Evolutionary conservation across 1,284 basidiomycete species (phyloP).

Genomic region (Peniophora sp.): DNA sequence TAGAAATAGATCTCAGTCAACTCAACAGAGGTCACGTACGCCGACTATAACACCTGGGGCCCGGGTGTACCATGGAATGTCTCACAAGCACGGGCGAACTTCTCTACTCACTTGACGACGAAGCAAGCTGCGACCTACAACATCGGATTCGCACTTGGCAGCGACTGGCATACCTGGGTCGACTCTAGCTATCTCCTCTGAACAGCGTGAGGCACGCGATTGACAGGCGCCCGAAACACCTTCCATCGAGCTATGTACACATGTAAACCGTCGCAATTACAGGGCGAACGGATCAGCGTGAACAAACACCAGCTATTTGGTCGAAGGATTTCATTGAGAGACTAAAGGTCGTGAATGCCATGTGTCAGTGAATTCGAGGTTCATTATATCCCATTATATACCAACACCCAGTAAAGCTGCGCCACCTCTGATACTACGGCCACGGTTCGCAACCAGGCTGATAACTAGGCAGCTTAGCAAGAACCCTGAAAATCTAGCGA

Average conservation of each 20-base stretch:
- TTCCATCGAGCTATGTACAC: too few relatives aligned
- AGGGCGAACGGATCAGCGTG: too few relatives aligned
- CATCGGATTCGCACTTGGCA: slow-evolving; percentile 36
- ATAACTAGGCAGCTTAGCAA: slow-evolving; percentile 70
- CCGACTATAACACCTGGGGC: slow-evolving; percentile 37
- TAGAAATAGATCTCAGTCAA: too few relatives aligned
- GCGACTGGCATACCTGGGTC: slow-evolving; percentile 35
- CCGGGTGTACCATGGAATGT: slow-evolving; percentile 22
- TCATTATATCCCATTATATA: too few relatives aligned
- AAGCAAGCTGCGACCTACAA: slow-evolving; percentile 28
- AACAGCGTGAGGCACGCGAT: background rate
- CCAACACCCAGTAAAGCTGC: slow-evolving; percentile 52
- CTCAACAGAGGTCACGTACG: slow-evolving; percentile 28
- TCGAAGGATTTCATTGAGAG: too few relatives aligned
- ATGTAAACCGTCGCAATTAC: too few relatives aligned
- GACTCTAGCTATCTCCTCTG: slow-evolving; percentile 31
- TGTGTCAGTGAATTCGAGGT: too few relatives aligned
- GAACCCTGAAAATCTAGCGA: slow-evolving; percentile 63
- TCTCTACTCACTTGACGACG: slow-evolving; percentile 29
- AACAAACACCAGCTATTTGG: too few relatives aligned
- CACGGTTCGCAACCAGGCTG: slow-evolving; percentile 59
- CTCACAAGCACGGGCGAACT: slow-evolving; percentile 26
- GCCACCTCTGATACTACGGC: slow-evolving; percentile 56
- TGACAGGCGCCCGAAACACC: too few relatives aligned
- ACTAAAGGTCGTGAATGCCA: too few relatives aligned